phyloP scores from a whole-genome alignment of 768 basidiomycete species.

The Amanita molliuscula region DNA sequence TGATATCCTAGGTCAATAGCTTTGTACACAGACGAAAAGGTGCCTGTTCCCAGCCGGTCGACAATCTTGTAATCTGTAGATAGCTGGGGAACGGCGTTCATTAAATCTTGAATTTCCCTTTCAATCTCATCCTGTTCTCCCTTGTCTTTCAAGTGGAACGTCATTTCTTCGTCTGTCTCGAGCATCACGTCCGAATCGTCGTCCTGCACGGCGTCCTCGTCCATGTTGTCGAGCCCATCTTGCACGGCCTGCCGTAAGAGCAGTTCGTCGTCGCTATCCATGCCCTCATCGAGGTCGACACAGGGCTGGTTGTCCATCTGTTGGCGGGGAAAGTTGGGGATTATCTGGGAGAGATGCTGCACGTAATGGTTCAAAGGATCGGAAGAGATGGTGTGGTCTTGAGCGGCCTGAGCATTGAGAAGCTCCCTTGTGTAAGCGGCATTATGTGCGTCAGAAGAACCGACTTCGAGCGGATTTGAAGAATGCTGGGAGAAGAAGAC shows the following conservation, averaged over 20 bases:
- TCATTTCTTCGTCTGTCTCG: constrained; percentile 52
- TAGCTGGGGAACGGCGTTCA: constrained; percentile 56
- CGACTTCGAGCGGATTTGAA: constrained; percentile 22
- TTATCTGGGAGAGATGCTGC: constrained; percentile 10
- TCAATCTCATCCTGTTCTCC: constrained; percentile 70
- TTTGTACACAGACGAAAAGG: constrained; percentile 99
- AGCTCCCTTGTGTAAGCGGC: constrained; percentile 9
- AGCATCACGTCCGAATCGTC: constrained; percentile 19
- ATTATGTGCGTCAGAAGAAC: constrained; percentile 14
- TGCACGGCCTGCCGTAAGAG: constrained; percentile 8
- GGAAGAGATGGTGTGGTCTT: constrained; percentile 8
- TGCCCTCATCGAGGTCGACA: constrained; percentile 40
- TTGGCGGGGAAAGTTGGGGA: constrained; percentile 1
- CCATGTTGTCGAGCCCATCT: constrained; percentile 7
- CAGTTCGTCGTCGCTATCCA: constrained; percentile 38
- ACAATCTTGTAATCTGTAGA: constrained; percentile 62
- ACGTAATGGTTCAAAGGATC: constrained; percentile 12
- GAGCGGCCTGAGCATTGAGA: not conserved
- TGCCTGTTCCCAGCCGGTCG: constrained; percentile 92
- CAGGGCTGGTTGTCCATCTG: constrained; percentile 11
- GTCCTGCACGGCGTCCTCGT: constrained; percentile 12
- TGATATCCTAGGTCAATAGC: constrained; percentile 76
- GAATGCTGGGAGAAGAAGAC: constrained; percentile 19
- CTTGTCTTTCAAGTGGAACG: constrained; percentile 41
- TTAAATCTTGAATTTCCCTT: constrained; percentile 67